Base-by-base conservation (phyloP, 2,329 filamentous ascomycete species). In the Apiospora sp. region DNA sequence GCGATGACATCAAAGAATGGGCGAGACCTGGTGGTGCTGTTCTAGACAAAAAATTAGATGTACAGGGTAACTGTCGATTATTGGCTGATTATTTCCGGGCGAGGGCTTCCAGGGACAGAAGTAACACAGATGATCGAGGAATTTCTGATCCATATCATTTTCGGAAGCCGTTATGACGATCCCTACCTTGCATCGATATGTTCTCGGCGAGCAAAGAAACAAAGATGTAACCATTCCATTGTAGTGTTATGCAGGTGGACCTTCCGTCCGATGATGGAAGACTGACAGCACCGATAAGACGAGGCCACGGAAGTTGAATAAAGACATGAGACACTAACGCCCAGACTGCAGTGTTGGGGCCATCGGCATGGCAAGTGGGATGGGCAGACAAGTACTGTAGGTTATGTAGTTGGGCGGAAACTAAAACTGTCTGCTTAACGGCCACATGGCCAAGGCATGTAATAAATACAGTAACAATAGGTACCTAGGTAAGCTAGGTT, bases 191-290 rank as follows among this genome's bases (percentile, higher is more conserved):
- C 30, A 14, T 64, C 6, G 8, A 51, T 24, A 13, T 51, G n/a
- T n/a, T n/a, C n/a, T 24, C 48, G 30, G 58, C 58, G 8, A 64
- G 19, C 30, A 41, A 41, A n/a, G 58, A 41, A 41, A 37, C 22
- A 37, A 64, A 41, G 58, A 34, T 30, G 19, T 30, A 22, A 37
- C 37, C 19, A 16, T 34, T 34, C 30, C 54, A 16, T 19, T 22
- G 30, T 61, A 22, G 54, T 61, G 22, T 37, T 61, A 12, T 16
- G 34, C 19, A 19, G n/a, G 54, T 34, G 30, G 54, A 12, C 5
- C 54, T 61, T 61, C 37, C 54, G 54, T 22, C 54, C 19, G 54
- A 61, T 61, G 54, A 61, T 61, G 54, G 54, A 61, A 37, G 54
- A 61, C 16, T 61, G 54, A 61, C 51, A 58, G 51, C 51, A 58